Percentiles rank a stretch among this genome's conserved stretches.
Conservation (phyloP, 345 rosid species). For the Hevea brasiliensis region DNA sequence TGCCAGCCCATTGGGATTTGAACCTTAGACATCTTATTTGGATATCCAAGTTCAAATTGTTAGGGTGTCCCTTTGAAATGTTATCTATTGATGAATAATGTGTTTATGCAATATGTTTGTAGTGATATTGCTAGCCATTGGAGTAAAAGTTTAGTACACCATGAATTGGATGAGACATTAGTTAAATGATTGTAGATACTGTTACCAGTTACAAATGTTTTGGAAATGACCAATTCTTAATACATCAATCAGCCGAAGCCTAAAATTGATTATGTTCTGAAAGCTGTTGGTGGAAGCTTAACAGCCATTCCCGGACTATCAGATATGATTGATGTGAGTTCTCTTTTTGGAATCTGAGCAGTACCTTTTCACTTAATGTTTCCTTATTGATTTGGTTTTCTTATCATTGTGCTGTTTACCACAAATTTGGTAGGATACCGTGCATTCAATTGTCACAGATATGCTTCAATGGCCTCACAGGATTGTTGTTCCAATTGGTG, state of each 20-base stretch:
- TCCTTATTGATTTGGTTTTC: not conserved
- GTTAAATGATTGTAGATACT: not conserved
- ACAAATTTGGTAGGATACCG: slow-evolving; percentile 66
- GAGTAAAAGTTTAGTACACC: not conserved
- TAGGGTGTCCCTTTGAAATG: not conserved
- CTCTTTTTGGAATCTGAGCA: not conserved
- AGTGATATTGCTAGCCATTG: not conserved
- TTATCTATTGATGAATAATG: not conserved
- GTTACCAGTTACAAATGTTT: slow-evolving; percentile 3
- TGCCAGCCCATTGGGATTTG: not conserved
- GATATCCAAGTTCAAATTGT: not conserved
- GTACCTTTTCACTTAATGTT: not conserved
- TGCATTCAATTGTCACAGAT: slow-evolving; percentile 75
- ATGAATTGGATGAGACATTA: not conserved
- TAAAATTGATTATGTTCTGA: slow-evolving; percentile 85
- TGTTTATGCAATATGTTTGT: not conserved
- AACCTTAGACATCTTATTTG: not conserved
- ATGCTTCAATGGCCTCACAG: slow-evolving; percentile 99
- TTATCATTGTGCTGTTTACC: not conserved
- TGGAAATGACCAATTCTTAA: slow-evolving; percentile 20
- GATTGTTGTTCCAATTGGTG: slow-evolving; percentile 98
- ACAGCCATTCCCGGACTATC: slow-evolving; percentile 94
- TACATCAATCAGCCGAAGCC: slow-evolving; percentile 77
- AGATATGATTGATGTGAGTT: slow-evolving; percentile 95
- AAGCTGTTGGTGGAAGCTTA: slow-evolving; percentile 99